Base-by-base conservation (phyloP, 164 flowering plant species). In the Umbellularia californica region DNA sequence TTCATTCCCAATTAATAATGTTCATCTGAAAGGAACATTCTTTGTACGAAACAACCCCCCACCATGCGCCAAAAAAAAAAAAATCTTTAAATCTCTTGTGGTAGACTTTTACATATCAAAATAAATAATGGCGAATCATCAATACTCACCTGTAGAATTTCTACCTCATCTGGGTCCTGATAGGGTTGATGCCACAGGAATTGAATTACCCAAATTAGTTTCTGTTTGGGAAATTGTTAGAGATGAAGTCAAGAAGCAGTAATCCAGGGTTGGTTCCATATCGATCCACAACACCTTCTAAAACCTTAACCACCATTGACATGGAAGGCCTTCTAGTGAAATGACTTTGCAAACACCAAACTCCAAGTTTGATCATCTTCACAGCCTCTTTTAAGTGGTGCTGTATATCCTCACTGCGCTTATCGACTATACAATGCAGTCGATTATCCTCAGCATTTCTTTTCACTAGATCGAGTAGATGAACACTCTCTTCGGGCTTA, bases 261-360 rank as follows among this genome's bases (percentile, higher is more conserved):
- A 58, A n/a, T 58, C 65, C 0, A 71, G 28, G 63, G 30, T 6
- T 19, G 69, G 47, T 23, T 68, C 73, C 22, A 72, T 23, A 9
- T 79, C 76, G 50, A 63, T 79, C 76, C 58, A 63, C 55, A 3
- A 55, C 35, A 17, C 77, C 83, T 64, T 77, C 82, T 63, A 82
- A 65, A 22, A 70, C 77, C 58, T 82, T 82, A 11, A 75, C 75
- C 50, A 75, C 82, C 23, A 30, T 25, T 5, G 82, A 77, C 80
- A 79, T 82, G 0, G 69, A 13, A 1, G 80, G 81, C 69, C 78
- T 77, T 66, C 71, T 74, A 3, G 67, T 70, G 30, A 5, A 25
- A 62, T 79, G 77, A 51, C 50, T 47, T 19, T 79, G 58, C 19
- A 79, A 69, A 15, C 84, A 81, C 75, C 80, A 75, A 5, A 30